Conservation (phyloP, 202 grass and related monocot genomes). For the Setaria italica region DNA sequence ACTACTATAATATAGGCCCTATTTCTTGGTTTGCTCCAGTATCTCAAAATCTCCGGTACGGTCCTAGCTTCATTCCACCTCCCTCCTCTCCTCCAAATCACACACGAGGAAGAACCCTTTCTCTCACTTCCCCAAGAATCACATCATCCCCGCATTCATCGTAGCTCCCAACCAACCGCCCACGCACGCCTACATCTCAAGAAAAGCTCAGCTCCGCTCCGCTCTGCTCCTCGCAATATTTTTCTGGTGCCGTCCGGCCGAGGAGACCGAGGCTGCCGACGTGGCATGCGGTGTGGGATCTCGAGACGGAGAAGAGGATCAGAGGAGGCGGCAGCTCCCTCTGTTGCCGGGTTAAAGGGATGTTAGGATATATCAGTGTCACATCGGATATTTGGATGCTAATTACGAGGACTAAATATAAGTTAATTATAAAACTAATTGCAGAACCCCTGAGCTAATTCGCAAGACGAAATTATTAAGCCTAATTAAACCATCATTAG, state of each 20-base stretch:
- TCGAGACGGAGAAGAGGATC: conserved; percentile 8
- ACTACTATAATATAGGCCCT: no score
- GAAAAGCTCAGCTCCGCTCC: not conserved
- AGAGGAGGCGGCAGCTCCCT: not conserved
- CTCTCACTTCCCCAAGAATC: not conserved
- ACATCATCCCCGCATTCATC: not conserved
- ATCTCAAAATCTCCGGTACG: no score
- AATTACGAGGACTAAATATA: no score
- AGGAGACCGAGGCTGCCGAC: not conserved
- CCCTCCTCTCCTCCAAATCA: not conserved
- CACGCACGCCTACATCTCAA: not conserved
- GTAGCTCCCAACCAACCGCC: not conserved
- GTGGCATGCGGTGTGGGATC: conserved; percentile 44
- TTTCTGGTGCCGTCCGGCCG: not conserved
- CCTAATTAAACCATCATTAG: no score
- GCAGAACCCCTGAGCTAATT: no score
- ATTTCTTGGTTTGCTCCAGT: no score
- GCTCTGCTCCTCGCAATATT: not conserved
- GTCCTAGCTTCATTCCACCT: not conserved
- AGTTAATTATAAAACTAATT: no score
- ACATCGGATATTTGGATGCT: no score
- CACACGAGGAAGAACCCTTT: not conserved
- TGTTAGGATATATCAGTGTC: no score
- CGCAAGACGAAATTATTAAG: no score
- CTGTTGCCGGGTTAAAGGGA: conserved; percentile 9